Conservation (phyloP, 495 filamentous ascomycete species). For the Neurospora sublineolata region DNA sequence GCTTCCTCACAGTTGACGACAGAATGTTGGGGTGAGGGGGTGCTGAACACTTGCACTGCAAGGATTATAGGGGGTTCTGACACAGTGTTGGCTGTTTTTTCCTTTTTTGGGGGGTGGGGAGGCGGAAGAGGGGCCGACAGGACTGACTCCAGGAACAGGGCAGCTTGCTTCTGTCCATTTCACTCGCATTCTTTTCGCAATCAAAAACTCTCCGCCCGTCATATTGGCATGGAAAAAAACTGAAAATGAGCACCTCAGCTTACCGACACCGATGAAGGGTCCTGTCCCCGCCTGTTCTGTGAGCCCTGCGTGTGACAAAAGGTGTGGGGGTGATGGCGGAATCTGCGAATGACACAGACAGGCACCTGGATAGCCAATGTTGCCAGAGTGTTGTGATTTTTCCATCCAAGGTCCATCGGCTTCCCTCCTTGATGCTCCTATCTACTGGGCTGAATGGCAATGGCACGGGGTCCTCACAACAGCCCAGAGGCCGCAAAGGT, state of each 20-base stretch:
- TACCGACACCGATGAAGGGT: background rate
- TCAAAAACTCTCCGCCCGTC: background rate
- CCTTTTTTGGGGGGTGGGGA: background rate
- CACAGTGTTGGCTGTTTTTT: background rate
- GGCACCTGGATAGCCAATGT: conserved; percentile 6
- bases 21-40: background rate
- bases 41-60: background rate
- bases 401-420: background rate
- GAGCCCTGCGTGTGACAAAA: conserved; percentile 10
- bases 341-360: conserved; percentile 2
- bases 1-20: background rate
- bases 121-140: background rate
- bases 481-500: background rate
- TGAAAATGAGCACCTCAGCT: background rate
- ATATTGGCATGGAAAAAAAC: background rate
- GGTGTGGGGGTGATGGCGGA: conserved; percentile 9
- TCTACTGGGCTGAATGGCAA: background rate
- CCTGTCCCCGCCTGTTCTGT: background rate
- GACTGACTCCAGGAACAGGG: background rate
- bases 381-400: conserved; percentile 27
- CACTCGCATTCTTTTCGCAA: background rate
- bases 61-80: background rate
- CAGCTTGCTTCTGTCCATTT: background rate
- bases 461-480: background rate
- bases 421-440: background rate